These are phyloP conservation scores for Emergomyces pasteurianus DNA, from an alignment of 2,329 filamentous ascomycete genomes.

Conservation along the genomic window DNA sequence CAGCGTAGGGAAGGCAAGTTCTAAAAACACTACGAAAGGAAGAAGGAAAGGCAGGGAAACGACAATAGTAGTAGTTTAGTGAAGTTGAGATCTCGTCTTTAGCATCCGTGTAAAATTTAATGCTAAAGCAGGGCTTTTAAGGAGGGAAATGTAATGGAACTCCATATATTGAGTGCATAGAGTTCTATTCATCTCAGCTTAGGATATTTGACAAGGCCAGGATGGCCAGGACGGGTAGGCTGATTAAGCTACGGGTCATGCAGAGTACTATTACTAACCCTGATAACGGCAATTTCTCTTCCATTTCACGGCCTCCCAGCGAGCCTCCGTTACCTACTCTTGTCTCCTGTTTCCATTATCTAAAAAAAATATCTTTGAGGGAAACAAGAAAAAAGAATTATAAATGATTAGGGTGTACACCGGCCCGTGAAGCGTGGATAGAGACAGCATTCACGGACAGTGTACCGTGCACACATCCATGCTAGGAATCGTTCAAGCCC, in stretches of 20 bases:
- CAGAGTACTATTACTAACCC: background rate
- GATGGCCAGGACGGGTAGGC: background rate
- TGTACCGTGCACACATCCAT: conserved; percentile 55
- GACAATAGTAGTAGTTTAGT: too few species aligned
- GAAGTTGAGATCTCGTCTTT: background rate
- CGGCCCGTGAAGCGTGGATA: conserved; percentile 42
- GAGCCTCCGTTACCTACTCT: background rate
- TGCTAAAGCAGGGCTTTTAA: background rate
- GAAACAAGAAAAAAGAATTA: background rate
- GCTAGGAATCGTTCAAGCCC: conserved; percentile 73
- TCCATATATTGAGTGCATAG: background rate
- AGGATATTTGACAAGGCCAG: too few species aligned
- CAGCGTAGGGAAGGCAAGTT: too few species aligned
- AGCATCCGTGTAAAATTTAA: background rate
- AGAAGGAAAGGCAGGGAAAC: too few species aligned
- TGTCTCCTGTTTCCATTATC: background rate
- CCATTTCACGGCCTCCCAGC: background rate
- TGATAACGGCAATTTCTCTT: background rate
- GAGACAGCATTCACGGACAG: conserved; percentile 46
- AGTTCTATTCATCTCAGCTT: background rate
- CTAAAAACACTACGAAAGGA: too few species aligned
- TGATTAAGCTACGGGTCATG: background rate
- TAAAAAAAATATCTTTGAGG: background rate
- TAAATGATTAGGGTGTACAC: conserved; percentile 29
- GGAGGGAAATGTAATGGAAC: background rate